Conservation (phyloP, 208 protist genomes). For the Acanthamoeba healyi region DNA sequence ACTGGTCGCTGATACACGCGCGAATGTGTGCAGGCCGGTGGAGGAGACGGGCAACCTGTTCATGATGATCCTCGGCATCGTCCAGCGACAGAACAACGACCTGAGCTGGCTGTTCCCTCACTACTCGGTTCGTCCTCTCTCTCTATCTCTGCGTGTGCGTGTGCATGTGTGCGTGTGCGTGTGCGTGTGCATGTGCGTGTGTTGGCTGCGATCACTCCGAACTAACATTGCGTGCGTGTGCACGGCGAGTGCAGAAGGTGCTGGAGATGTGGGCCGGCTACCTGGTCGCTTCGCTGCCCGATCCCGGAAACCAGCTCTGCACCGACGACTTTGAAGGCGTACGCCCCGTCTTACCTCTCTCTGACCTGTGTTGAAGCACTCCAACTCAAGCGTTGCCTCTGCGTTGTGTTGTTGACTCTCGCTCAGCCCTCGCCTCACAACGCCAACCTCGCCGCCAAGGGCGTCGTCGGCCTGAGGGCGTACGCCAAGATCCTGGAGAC, state of each 20-base stretch:
- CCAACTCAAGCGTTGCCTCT: too few species aligned
- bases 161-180: neutral
- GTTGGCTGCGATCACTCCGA: neutral
- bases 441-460: conserved; percentile 80
- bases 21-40: conserved; percentile 54
- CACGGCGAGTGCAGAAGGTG: neutral
- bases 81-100: conserved; percentile 29
- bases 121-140: neutral
- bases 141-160: neutral
- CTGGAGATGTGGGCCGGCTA: conserved; percentile 78
- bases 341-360: neutral
- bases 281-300: conserved; percentile 71
- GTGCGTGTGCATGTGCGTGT: neutral
- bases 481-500: conserved; percentile 69
- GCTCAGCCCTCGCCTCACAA: conserved; percentile 78
- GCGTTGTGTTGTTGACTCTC: neutral
- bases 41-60: conserved; percentile 83
- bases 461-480: conserved; percentile 76
- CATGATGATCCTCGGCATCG: conserved; percentile 71
- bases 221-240: too few species aligned
- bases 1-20: too few species aligned
- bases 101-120: conserved; percentile 19
- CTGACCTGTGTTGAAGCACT: too few species aligned
- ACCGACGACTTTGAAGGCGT: conserved; percentile 84
- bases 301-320: conserved; percentile 84